Percentiles rank a stretch among this genome's conserved stretches.
Conservation (phyloP, 2,329 filamentous ascomycete species). For the Madurella fahalii region DNA sequence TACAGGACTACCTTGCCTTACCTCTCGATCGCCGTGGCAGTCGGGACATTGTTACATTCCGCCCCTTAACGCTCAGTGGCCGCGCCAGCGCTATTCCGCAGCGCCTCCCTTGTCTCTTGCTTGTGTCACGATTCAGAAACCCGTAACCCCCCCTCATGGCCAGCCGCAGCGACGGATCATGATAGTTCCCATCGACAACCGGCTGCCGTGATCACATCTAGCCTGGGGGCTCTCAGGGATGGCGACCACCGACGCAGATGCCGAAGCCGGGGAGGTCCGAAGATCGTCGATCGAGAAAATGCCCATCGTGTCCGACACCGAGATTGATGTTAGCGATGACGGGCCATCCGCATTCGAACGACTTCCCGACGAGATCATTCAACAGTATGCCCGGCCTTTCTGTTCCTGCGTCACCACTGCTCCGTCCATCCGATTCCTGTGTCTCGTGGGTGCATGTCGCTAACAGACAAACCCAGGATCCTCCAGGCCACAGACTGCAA, state of each 20-base stretch:
- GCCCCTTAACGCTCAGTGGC: background rate
- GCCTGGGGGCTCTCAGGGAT: constrained; percentile 16
- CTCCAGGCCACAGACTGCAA: constrained; percentile 56
- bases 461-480: constrained; percentile 45
- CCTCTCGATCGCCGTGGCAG: too few relatives aligned
- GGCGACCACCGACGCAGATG: constrained; percentile 20
- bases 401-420: constrained; percentile 11
- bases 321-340: constrained; percentile 14
- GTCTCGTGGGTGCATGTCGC: too few relatives aligned
- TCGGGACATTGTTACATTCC: too few relatives aligned
- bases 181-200: constrained; percentile 13
- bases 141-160: constrained; percentile 12
- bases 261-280: constrained; percentile 13
- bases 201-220: constrained; percentile 14
- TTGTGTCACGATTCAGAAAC: background rate
- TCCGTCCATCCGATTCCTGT: too few relatives aligned
- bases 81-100: constrained; percentile 3
- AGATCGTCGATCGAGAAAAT: constrained; percentile 35
- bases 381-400: constrained; percentile 50
- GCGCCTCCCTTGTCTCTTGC: background rate
- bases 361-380: constrained; percentile 65
- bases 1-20: too few relatives aligned
- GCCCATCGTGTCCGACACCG: constrained; percentile 27
- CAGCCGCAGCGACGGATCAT: constrained; percentile 16
- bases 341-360: constrained; percentile 45